Percentiles rank a stretch among this genome's conserved stretches.
phyloP scores from a whole-genome alignment of 1,284 basidiomycete species.

The Rhodotorula sp. region DNA sequence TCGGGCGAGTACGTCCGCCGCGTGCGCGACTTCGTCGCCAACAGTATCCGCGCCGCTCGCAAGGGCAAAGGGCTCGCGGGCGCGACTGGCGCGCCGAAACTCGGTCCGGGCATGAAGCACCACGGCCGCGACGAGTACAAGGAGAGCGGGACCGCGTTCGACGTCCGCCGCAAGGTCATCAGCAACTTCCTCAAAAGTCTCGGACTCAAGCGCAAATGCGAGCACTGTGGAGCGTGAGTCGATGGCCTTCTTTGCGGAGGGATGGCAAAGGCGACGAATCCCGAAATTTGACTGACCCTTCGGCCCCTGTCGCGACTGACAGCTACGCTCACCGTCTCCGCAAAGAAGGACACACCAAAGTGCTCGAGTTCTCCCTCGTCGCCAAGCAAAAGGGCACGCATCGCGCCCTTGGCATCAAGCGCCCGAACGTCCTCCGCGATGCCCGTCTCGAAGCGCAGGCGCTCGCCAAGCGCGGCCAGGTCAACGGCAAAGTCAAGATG shows the following conservation, averaged over 20 bases:
- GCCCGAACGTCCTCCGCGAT: constrained; percentile 65
- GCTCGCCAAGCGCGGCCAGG: constrained; percentile 43
- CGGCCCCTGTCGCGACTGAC: too few species aligned
- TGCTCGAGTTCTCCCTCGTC: constrained; percentile 88
- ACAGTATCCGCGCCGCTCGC: constrained; percentile 60
- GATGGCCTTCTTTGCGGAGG: neutral
- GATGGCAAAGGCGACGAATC: too few species aligned
- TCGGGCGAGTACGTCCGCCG: constrained; percentile 66
- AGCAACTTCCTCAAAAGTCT: constrained; percentile 75
- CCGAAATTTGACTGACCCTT: too few species aligned
- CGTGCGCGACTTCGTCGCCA: constrained; percentile 69
- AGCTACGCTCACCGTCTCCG: constrained; percentile 84
- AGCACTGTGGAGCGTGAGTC: constrained; percentile 77
- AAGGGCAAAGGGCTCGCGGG: constrained; percentile 33
- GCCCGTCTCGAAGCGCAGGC: constrained; percentile 50
- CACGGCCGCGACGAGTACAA: constrained; percentile 81
- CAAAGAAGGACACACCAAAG: constrained; percentile 90
- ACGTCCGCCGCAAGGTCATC: constrained; percentile 79
- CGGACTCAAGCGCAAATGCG: constrained; percentile 65
- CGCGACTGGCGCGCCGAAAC: neutral
- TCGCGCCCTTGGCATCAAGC: constrained; percentile 57
- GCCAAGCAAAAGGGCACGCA: constrained; percentile 72
- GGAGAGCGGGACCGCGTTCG: constrained; percentile 74
- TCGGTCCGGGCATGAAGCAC: constrained; percentile 34
- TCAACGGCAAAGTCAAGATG: constrained; percentile 20